Conservation (phyloP, 805 yeast genomes). For the Metschnikowia chrysomelidarum region DNA sequence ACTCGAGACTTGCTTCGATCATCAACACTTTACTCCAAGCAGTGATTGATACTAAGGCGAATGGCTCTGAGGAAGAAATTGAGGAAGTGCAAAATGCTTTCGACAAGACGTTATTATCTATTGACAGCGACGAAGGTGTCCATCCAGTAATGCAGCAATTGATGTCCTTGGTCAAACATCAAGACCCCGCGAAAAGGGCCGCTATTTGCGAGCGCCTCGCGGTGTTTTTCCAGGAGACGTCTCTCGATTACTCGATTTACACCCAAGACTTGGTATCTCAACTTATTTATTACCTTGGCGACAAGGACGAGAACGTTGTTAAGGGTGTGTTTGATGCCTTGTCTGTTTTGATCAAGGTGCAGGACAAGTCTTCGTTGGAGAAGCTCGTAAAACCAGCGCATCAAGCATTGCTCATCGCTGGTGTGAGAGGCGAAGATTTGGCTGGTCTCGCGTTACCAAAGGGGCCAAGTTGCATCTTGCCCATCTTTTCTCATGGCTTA, state of each 20-base stretch:
- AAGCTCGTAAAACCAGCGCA: slow-evolving; percentile 76
- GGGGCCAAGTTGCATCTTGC: slow-evolving; percentile 86
- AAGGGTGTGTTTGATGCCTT: slow-evolving; percentile 64
- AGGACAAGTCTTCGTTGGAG: slow-evolving; percentile 75
- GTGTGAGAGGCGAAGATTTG: slow-evolving; percentile 60
- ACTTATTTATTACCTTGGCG: slow-evolving; percentile 71
- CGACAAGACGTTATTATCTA: slow-evolving; percentile 68
- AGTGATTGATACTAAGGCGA: slow-evolving; percentile 34
- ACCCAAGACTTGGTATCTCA: slow-evolving; percentile 72
- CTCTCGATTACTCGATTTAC: slow-evolving; percentile 69
- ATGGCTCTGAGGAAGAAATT: slow-evolving; percentile 37
- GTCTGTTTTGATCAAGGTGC: slow-evolving; percentile 61
- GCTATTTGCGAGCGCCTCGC: slow-evolving; percentile 67
- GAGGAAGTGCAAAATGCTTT: slow-evolving; percentile 53
- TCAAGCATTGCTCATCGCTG: slow-evolving; percentile 66
- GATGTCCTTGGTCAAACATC: slow-evolving; percentile 72
- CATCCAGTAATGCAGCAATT: slow-evolving; percentile 85
- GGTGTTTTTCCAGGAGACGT: slow-evolving; percentile 62
- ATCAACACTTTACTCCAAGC: slow-evolving; percentile 72
- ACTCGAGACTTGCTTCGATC: slow-evolving; percentile 68
- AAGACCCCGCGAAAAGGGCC: slow-evolving; percentile 61
- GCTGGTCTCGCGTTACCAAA: slow-evolving; percentile 73
- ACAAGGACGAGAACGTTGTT: slow-evolving; percentile 60
- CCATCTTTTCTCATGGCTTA: slow-evolving; percentile 90
- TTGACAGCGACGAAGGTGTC: slow-evolving; percentile 72